Evolutionary conservation across 257 asterid genomes (phyloP).

Genomic region (Penstemon newberryi): DNA sequence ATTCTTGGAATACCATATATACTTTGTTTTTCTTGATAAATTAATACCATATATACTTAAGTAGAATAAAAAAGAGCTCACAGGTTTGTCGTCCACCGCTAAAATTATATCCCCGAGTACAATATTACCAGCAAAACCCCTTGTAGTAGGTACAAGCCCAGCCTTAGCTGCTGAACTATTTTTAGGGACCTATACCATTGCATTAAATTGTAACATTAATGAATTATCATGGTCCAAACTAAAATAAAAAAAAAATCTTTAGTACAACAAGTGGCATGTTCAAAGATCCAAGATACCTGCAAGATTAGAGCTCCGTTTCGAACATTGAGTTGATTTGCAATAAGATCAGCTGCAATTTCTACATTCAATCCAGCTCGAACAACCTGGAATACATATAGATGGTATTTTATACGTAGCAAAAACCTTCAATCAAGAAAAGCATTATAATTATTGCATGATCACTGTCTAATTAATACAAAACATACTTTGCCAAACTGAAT

Average conservation of each 20-base stretch:
- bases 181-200: constrained; percentile 60
- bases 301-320: constrained; percentile 85
- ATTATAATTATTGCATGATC: background rate
- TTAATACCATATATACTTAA: background rate
- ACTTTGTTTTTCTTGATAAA: too few species aligned
- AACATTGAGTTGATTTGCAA: constrained; percentile 91
- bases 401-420: background rate
- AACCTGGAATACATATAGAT: constrained; percentile 40
- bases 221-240: background rate
- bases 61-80: constrained; percentile 37
- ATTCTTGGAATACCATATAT: background rate
- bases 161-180: constrained; percentile 77
- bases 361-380: constrained; percentile 77
- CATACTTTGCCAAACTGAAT: constrained; percentile 83
- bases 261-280: background rate
- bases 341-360: constrained; percentile 74
- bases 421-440: background rate
- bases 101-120: constrained; percentile 79
- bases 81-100: constrained; percentile 73
- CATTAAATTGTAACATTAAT: background rate
- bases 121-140: constrained; percentile 93
- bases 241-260: background rate
- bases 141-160: constrained; percentile 70
- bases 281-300: constrained; percentile 45
- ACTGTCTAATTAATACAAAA: background rate